A percentile compares a stretch with the other conserved stretches of the same genome.
Evolutionary conservation across 2,329 filamentous ascomycete genomes (phyloP).

Genomic region (Cladobotryum mycophilum): DNA sequence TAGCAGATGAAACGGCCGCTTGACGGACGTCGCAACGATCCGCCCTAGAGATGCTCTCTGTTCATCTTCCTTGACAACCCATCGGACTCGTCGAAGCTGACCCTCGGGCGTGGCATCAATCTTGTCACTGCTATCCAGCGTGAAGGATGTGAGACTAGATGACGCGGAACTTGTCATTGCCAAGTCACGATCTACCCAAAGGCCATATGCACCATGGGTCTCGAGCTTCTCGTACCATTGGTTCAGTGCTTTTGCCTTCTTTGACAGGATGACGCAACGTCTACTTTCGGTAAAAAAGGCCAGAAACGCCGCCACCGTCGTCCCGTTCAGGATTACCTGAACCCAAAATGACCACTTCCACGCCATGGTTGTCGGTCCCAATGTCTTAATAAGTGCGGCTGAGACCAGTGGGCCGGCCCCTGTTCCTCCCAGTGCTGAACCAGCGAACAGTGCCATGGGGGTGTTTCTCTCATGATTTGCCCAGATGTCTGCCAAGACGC

Average conservation of each 20-base stretch:
- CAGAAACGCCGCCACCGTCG: constrained; percentile 55
- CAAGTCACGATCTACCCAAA: constrained; percentile 29
- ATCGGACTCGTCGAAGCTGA: constrained; percentile 54
- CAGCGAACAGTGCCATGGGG: constrained; percentile 86
- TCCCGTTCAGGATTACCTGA: constrained; percentile 63
- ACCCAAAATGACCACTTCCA: constrained; percentile 92
- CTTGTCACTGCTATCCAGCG: constrained; percentile 10
- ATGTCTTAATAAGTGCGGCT: constrained; percentile 60
- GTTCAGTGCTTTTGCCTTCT: constrained; percentile 69
- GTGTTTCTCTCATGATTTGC: constrained; percentile 72
- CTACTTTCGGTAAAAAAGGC: constrained; percentile 76
- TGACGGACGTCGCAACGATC: constrained; percentile 69
- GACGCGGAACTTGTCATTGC: constrained; percentile 16
- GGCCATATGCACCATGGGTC: constrained; percentile 48
- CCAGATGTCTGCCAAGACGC: constrained; percentile 83
- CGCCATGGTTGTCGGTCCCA: constrained; percentile 34
- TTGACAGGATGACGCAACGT: constrained; percentile 70
- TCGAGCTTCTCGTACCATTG: constrained; percentile 73
- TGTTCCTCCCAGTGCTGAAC: constrained; percentile 69
- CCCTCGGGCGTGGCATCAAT: background rate
- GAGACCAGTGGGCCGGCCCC: constrained; percentile 70
- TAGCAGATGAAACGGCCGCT: constrained; percentile 71
- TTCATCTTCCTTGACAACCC: constrained; percentile 75
- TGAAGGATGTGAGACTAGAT: constrained; percentile 14
- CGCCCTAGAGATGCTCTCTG: constrained; percentile 59